Conservation (phyloP, 2,329 filamentous ascomycete species). For the Pseudogymnoascus sp. region DNA sequence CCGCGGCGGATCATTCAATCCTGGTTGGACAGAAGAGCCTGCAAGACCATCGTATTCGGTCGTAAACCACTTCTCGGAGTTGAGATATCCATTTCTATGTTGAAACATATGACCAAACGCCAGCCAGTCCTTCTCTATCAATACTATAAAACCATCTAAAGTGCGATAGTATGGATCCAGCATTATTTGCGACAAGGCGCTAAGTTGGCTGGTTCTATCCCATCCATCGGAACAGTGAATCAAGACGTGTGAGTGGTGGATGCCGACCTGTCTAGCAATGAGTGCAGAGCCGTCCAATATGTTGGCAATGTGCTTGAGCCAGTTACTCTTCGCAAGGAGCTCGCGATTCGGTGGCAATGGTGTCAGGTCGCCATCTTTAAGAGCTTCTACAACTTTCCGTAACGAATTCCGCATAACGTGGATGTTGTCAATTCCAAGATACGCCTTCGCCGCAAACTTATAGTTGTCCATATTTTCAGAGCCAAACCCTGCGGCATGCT, state of each 20-base stretch:
- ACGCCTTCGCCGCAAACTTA: conserved; percentile 82
- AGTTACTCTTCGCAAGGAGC: conserved; percentile 73
- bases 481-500: conserved; percentile 86
- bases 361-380: conserved; percentile 89
- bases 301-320: conserved; percentile 82
- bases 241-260: conserved; percentile 88
- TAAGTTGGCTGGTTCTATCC: conserved; percentile 94
- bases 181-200: conserved; percentile 84
- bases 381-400: conserved; percentile 75
- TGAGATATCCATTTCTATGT: conserved; percentile 79
- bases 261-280: conserved; percentile 80
- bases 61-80: conserved; percentile 89
- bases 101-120: conserved; percentile 98
- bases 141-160: conserved; percentile 84
- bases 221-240: conserved; percentile 98
- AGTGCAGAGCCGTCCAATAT: conserved; percentile 78
- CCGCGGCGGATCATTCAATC: conserved; percentile 46
- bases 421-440: conserved; percentile 95
- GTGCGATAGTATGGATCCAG: conserved; percentile 94
- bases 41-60: conserved; percentile 74
- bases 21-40: conserved; percentile 55
- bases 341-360: conserved; percentile 77
- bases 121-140: conserved; percentile 96
- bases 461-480: conserved; percentile 99
- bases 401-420: conserved; percentile 95